Evolutionary conservation across 2,329 filamentous ascomycete genomes (phyloP).

Genomic region (Cordyceps tenuipes): DNA sequence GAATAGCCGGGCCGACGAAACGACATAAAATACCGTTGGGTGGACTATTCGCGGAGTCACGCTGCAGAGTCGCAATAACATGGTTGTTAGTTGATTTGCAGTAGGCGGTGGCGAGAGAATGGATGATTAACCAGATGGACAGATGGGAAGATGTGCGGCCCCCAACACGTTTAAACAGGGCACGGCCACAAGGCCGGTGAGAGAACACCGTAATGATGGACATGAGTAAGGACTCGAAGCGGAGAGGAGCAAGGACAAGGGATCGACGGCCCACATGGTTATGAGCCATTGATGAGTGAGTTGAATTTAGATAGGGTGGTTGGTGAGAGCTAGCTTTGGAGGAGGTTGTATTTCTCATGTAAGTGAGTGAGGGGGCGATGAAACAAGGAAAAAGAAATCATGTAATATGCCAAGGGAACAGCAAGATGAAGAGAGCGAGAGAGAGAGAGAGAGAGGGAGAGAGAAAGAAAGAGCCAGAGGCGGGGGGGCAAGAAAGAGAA

Average conservation of each 20-base stretch:
- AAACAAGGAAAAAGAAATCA: neutral
- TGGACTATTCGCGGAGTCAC: neutral
- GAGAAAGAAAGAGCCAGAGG: neutral
- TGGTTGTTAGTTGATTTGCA: neutral
- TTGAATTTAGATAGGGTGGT: neutral
- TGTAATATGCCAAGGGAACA: neutral
- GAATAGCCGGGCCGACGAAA: no score
- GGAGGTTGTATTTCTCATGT: neutral
- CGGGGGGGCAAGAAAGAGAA: neutral
- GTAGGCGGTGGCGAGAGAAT: neutral
- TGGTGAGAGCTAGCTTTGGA: neutral
- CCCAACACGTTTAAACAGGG: neutral
- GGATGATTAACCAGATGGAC: neutral
- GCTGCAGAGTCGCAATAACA: slow-evolving; percentile 4
- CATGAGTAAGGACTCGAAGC: neutral
- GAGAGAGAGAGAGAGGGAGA: neutral
- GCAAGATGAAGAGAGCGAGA: neutral
- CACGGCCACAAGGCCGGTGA: no score
- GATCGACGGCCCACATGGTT: neutral
- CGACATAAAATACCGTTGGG: no score
- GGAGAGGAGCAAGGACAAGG: neutral
- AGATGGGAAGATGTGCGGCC: neutral
- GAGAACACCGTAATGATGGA: no score
- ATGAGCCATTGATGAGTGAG: neutral
- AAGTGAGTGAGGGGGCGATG: neutral